Evolutionary conservation across 768 basidiomycete genomes (phyloP), one percentile per base, ranked within the genome.

Genomic region (Punctularia strigosozonata): DNA sequence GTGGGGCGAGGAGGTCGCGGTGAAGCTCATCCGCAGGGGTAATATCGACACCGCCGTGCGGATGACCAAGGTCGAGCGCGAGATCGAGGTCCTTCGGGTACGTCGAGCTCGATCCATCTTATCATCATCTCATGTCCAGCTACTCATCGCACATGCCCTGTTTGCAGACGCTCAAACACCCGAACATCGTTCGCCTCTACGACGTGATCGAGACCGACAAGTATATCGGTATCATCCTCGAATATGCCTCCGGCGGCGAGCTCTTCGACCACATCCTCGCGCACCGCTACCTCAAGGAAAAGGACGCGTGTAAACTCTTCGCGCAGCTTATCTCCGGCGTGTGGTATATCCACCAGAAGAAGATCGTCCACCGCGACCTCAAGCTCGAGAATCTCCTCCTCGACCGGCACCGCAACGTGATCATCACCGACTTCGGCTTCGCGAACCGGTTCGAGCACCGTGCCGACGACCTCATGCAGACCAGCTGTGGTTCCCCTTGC

Each of bases 191-290:
- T 25, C 80, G 91, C 7, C 66, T 98, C 32, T 97, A 94, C 72
- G 95, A 99, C 55, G 92, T 98, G 17, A 95, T 99, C 48, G 92
- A 98, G 59, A 98, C 95, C 1, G 95, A 98, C 68, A 97, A 95
- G 61, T 98, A 98, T 63, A 98, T 99, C 51, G 95, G 95, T 25
- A 99, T 99, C 55, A 94, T 99, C 49, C 77, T 99, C 45, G 95
- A 98, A 58, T 98, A 94, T 52, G 95, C 95, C 25, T 91, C 89
- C 1, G 95, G 95, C 38, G 95, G 95, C 40, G 95, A 99, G 57
- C 77, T 99, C 17, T 98, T 99, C 60, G 95, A 99, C 62, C 89
- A 97, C 60, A 99, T 99, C 56, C 77, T 98, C 37, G 94, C 94
- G 15, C 95, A 97, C 56, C 84, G 90, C 30, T 95, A 94, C 59